These are phyloP conservation scores for Grosmannia serpens DNA, from an alignment of 2,329 filamentous ascomycete genomes.

Conservation along the genomic window DNA sequence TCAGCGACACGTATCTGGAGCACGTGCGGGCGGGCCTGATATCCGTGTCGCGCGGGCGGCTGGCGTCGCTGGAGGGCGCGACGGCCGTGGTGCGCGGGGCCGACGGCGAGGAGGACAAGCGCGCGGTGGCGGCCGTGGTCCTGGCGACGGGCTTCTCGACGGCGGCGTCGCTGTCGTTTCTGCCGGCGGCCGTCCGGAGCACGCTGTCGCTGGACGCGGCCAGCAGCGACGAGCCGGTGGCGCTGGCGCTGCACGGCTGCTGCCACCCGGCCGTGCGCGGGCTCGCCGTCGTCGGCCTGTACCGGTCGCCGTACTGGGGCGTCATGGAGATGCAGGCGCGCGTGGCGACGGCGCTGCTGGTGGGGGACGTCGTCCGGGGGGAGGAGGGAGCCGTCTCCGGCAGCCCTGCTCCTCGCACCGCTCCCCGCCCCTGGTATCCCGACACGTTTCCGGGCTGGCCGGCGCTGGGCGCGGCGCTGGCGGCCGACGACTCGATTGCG, in stretches of 20 bases:
- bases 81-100: slow-evolving; percentile 13
- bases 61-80: slow-evolving; percentile 24
- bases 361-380: slow-evolving; percentile 19
- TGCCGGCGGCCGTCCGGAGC: slow-evolving; percentile 44
- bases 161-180: slow-evolving; percentile 49
- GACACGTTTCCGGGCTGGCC: slow-evolving; percentile 13
- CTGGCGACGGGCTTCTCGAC: slow-evolving; percentile 67
- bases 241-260: slow-evolving; percentile 57
- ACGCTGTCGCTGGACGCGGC: slow-evolving; percentile 44
- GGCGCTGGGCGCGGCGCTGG: slow-evolving; percentile 27
- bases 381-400: slow-evolving; percentile 9
- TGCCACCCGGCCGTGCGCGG: slow-evolving; percentile 48
- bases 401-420: too few relatives aligned
- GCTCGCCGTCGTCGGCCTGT: slow-evolving; percentile 73
- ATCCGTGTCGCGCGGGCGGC: slow-evolving; percentile 35
- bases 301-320: slow-evolving; percentile 75
- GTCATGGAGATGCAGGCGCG: slow-evolving; percentile 80
- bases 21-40: slow-evolving; percentile 59
- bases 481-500: slow-evolving; percentile 30
- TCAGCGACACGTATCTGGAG: slow-evolving; percentile 62
- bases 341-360: slow-evolving; percentile 49
- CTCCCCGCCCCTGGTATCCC: slow-evolving; percentile 3
- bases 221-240: slow-evolving; percentile 47
- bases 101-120: slow-evolving; percentile 9
- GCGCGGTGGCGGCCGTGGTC: slow-evolving; percentile 50